A percentile compares a stretch with the other conserved stretches of the same genome.
Conservation (phyloP, 73 alveolate genomes). For the Tetrahymena thermophila region DNA sequence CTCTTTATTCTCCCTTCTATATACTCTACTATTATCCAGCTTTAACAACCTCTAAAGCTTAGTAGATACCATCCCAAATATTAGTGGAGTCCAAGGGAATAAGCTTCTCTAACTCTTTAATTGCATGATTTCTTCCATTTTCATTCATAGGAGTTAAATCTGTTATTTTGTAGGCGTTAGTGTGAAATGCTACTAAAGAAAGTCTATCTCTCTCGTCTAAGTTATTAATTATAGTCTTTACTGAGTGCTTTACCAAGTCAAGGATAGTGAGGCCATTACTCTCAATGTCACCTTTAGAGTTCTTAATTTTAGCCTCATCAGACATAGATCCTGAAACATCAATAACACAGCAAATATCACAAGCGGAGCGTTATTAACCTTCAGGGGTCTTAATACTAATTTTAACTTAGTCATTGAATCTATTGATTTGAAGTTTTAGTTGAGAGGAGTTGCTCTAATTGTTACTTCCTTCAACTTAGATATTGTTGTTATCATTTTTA, state of each 20-base stretch:
- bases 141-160: slow-evolving; percentile 1
- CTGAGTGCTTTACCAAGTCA: slow-evolving; percentile 2
- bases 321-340: slow-evolving; percentile 20
- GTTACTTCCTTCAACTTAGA: background rate
- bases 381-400: background rate
- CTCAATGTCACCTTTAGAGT: background rate
- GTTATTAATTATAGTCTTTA: background rate
- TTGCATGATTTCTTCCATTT: background rate
- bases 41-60: background rate
- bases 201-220: background rate
- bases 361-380: background rate
- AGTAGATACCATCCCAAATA: background rate
- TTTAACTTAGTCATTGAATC: background rate
- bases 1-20: background rate
- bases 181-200: background rate
- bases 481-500: background rate
- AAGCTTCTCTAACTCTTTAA: background rate
- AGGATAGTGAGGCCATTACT: background rate
- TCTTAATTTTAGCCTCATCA: background rate
- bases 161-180: background rate
- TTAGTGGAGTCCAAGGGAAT: background rate
- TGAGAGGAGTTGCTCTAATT: background rate
- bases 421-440: background rate
- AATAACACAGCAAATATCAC: background rate
- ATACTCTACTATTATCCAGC: background rate